Evolutionary conservation across 2,329 filamentous ascomycete genomes (phyloP).

Genomic region (Monosporascus sp.): DNA sequence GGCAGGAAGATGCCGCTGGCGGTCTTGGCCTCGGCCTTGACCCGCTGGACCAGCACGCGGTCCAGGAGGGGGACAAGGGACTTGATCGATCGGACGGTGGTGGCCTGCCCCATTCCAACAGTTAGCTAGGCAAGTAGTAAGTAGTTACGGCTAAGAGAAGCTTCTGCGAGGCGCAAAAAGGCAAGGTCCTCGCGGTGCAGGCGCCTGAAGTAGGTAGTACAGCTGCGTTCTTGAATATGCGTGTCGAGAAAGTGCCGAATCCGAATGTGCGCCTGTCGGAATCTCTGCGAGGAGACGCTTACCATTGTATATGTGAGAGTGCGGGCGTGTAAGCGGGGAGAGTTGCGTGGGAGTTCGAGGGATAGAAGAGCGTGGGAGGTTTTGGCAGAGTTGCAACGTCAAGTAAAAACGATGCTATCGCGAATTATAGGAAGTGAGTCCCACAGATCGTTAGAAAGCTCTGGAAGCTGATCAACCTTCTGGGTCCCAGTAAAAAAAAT

Average conservation of each 20-base stretch:
- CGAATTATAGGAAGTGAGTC: not conserved
- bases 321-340: not conserved
- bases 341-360: not conserved
- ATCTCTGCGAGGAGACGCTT: constrained; percentile 2
- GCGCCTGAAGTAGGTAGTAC: too few relatives aligned
- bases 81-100: constrained; percentile 90
- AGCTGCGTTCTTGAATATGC: too few relatives aligned
- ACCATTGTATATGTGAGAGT: constrained; percentile 21
- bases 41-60: constrained; percentile 94
- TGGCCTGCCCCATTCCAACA: constrained; percentile 39
- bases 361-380: constrained; percentile 18
- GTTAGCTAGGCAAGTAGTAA: too few relatives aligned
- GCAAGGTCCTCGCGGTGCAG: too few relatives aligned
- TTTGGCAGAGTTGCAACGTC: constrained; percentile 15
- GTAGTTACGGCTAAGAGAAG: too few relatives aligned
- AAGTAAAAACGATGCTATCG: constrained; percentile 8
- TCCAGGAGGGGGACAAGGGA: constrained; percentile 92
- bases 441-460: constrained; percentile 1
- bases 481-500: not conserved
- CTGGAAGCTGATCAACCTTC: not conserved
- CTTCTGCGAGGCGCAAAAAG: too few relatives aligned
- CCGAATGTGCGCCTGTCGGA: too few relatives aligned
- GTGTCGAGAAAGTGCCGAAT: too few relatives aligned
- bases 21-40: constrained; percentile 96
- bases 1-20: constrained; percentile 96